Conservation (phyloP, 768 basidiomycete genomes). For the Austroboletus festivus region DNA sequence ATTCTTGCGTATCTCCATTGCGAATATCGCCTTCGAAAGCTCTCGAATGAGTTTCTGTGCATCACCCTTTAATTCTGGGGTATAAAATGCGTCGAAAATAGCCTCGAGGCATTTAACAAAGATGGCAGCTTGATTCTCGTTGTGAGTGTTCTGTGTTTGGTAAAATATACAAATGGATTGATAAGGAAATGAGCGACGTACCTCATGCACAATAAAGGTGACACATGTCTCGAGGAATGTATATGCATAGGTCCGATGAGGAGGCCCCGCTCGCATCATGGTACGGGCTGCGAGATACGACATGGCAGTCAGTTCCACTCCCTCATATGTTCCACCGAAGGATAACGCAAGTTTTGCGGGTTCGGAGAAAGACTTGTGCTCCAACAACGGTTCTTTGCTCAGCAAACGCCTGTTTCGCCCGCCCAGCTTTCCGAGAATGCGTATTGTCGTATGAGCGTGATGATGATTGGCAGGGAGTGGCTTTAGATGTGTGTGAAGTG, state of each 20-base stretch:
- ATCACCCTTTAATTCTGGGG: conserved; percentile 63
- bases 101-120: conserved; percentile 72
- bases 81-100: conserved; percentile 70
- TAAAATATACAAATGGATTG: neutral
- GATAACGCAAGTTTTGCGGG: conserved; percentile 69
- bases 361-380: conserved; percentile 67
- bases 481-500: conserved; percentile 85
- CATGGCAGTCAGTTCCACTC: conserved; percentile 64
- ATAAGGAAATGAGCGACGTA: conserved; percentile 30
- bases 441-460: conserved; percentile 90
- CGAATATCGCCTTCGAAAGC: conserved; percentile 69
- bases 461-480: conserved; percentile 87
- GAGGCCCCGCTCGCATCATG: conserved; percentile 45
- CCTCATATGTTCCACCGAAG: conserved; percentile 64
- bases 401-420: conserved; percentile 88
- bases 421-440: conserved; percentile 94
- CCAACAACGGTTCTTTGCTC: conserved; percentile 72
- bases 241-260: conserved; percentile 54
- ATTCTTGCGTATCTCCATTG: conserved; percentile 64
- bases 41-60: conserved; percentile 70
- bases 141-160: conserved; percentile 56
- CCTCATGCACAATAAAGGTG: conserved; percentile 74
- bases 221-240: conserved; percentile 68
- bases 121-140: conserved; percentile 70
- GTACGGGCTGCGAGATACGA: conserved; percentile 62